Evolutionary conservation across 805 yeast species (phyloP).

Genomic region (Martiniozyma abietophila): DNA sequence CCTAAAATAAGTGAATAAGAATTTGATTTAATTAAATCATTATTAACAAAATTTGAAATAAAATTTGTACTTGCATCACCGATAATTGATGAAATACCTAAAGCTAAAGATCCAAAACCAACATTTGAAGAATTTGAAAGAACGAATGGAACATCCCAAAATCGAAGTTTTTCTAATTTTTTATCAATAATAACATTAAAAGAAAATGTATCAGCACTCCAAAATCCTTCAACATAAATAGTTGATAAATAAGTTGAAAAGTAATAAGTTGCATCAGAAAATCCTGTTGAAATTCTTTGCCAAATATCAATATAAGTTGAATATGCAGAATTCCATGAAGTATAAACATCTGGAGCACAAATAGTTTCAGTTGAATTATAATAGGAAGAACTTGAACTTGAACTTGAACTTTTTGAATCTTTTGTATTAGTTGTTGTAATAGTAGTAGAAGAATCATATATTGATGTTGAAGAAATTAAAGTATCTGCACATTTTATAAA

Average conservation of each 20-base stretch:
- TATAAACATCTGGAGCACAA: conserved; percentile 23
- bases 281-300: conserved; percentile 12
- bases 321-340: conserved; percentile 14
- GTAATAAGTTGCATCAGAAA: conserved; percentile 11
- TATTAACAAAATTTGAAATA: conserved; percentile 25
- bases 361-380: conserved; percentile 1
- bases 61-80: conserved; percentile 22
- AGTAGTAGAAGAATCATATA: conserved; percentile 1
- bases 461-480: conserved; percentile 1
- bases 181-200: conserved; percentile 6
- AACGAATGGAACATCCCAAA: conserved; percentile 28
- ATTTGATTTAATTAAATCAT: conserved; percentile 26
- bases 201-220: conserved; percentile 19
- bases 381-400: conserved; percentile 1
- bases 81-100: conserved; percentile 22
- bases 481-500: conserved; percentile 17
- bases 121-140: conserved; percentile 29
- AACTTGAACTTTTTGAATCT: background rate
- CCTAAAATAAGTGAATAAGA: conserved; percentile 36
- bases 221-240: conserved; percentile 18
- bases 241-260: conserved; percentile 15
- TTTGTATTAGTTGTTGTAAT: background rate
- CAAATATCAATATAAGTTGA: conserved; percentile 6
- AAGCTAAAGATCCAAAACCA: conserved; percentile 36
- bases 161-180: conserved; percentile 6